phyloP scores from a whole-genome alignment of 2,329 filamentous ascomycete species.

The Aspergillus sclerotialis region DNA sequence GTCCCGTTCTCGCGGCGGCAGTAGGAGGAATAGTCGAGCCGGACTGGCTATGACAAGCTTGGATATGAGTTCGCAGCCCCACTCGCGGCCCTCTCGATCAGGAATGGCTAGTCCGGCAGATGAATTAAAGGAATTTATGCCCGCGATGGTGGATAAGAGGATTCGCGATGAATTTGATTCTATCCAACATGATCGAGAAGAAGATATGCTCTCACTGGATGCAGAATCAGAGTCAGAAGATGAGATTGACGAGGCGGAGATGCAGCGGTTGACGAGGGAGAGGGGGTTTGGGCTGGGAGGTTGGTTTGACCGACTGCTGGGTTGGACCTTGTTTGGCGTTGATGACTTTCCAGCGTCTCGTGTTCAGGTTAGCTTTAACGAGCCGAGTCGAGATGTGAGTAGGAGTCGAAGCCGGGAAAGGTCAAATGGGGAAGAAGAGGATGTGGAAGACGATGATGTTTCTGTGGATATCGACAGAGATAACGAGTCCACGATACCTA shows the following conservation, averaged over 20 bases:
- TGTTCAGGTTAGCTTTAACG: background rate
- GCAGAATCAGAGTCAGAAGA: slow-evolving; percentile 14
- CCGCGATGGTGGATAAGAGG: slow-evolving; percentile 46
- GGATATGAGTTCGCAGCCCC: slow-evolving; percentile 5
- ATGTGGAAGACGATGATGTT: slow-evolving; percentile 2
- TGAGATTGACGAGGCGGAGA: slow-evolving; percentile 46
- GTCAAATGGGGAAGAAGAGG: background rate
- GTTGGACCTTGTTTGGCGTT: slow-evolving; percentile 50
- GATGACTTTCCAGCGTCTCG: slow-evolving; percentile 36
- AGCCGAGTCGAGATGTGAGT: background rate
- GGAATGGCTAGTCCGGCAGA: slow-evolving; percentile 6
- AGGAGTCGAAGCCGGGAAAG: background rate
- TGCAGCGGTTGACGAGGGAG: slow-evolving; percentile 45
- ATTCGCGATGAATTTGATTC: slow-evolving; percentile 33
- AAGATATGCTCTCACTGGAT: slow-evolving; percentile 11
- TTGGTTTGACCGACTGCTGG: slow-evolving; percentile 52
- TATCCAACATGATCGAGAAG: slow-evolving; percentile 16
- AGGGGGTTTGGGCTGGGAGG: slow-evolving; percentile 50
- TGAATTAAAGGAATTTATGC: slow-evolving; percentile 18
- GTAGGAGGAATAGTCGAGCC: slow-evolving; percentile 22
- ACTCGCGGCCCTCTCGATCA: slow-evolving; percentile 1
- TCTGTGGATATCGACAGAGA: slow-evolving; percentile 17
- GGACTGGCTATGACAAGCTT: slow-evolving; percentile 9
- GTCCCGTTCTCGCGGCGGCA: slow-evolving; percentile 26
- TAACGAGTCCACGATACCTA: slow-evolving; percentile 16